phyloP scores from a whole-genome alignment of 164 flowering plant species.

The Platanus orientalis region DNA sequence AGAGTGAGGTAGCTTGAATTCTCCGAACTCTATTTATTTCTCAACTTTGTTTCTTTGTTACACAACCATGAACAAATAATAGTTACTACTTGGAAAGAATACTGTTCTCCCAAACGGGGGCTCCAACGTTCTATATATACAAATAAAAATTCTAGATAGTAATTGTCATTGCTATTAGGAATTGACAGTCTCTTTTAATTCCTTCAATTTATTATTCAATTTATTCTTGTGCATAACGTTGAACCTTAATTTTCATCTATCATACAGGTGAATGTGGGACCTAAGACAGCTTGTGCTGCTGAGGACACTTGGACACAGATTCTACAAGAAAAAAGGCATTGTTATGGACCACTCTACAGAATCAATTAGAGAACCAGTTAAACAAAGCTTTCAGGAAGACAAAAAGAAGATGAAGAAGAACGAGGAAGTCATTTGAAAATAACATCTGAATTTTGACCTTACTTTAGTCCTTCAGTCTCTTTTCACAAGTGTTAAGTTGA shows the following conservation, averaged over 20 bases:
- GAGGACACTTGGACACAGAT: neutral
- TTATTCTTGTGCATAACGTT: neutral
- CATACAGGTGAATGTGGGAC: neutral
- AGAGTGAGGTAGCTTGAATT: neutral
- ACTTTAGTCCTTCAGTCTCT: neutral
- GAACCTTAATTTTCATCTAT: neutral
- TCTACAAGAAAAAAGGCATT: neutral
- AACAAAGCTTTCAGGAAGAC: slow-evolving; percentile 2
- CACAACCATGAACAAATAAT: neutral
- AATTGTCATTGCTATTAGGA: too few relatives aligned
- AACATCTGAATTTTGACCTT: neutral
- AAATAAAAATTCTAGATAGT: too few relatives aligned
- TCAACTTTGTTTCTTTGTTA: neutral
- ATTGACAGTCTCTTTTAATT: neutral
- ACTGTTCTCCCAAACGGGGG: neutral
- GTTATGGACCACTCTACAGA: neutral
- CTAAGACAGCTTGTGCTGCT: neutral
- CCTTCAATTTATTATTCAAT: neutral
- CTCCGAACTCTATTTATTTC: too few relatives aligned
- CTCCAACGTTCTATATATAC: too few relatives aligned
- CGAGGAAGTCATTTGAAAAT: slow-evolving; percentile 1
- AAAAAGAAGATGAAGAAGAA: neutral
- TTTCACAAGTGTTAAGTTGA: neutral
- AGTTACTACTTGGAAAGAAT: neutral
- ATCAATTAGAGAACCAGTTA: slow-evolving; percentile 6